Percentiles rank a stretch among this genome's conserved stretches.
These are phyloP conservation scores for Trametopsis cervina DNA, from an alignment of 768 basidiomycete genomes.

Conservation along the genomic window DNA sequence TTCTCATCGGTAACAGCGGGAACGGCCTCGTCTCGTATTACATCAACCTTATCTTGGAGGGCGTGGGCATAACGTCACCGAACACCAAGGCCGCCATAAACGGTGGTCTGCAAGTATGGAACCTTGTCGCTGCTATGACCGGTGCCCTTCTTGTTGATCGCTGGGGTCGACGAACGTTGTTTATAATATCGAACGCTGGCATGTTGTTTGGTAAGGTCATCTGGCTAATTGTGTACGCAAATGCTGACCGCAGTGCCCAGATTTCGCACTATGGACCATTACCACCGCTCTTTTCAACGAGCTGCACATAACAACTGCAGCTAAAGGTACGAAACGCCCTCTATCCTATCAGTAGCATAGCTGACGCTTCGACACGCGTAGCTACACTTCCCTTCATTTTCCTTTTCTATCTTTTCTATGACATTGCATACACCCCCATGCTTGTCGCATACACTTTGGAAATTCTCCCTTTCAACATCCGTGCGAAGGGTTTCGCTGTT, in stretches of 20 bases:
- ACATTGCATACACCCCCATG: conserved; percentile 75
- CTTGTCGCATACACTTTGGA: conserved; percentile 59
- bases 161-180: conserved; percentile 62
- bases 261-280: conserved; percentile 52
- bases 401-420: conserved; percentile 44
- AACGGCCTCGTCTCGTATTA: conserved; percentile 72
- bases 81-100: conserved; percentile 56
- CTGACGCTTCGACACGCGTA: conserved; percentile 17
- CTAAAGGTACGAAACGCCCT: conserved; percentile 21
- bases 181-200: conserved; percentile 56
- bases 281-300: conserved; percentile 34
- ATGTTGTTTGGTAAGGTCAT: conserved; percentile 42
- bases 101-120: conserved; percentile 61
- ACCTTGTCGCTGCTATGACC: conserved; percentile 48
- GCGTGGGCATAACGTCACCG: conserved; percentile 50
- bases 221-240: not conserved
- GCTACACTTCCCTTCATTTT: conserved; percentile 67
- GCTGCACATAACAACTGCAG: conserved; percentile 23
- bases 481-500: conserved; percentile 73
- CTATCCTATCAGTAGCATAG: not conserved
- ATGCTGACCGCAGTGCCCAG: conserved; percentile 21
- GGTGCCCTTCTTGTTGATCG: conserved; percentile 62
- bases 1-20: conserved; percentile 32
- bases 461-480: conserved; percentile 72
- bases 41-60: conserved; percentile 59